Evolutionary conservation across 2,329 filamentous ascomycete species (phyloP).

Genomic region (Zymoseptoria ardabiliae): DNA sequence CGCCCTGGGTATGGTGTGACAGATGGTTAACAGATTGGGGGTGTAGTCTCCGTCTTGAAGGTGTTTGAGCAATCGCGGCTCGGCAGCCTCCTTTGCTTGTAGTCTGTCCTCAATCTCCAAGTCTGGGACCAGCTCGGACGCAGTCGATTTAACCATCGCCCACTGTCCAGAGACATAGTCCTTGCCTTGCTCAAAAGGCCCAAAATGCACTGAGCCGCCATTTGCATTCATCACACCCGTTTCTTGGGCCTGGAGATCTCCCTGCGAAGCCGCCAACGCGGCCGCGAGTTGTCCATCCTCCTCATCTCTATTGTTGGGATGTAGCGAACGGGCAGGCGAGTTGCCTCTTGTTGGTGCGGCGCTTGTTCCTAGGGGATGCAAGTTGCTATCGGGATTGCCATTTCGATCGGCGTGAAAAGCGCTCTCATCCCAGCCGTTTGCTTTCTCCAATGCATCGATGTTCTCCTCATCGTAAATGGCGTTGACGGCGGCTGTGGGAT

Average conservation of each 20-base stretch:
- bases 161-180: conserved; percentile 47
- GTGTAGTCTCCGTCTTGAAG: conserved; percentile 47
- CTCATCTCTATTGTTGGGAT: conserved; percentile 24
- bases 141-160: conserved; percentile 44
- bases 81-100: conserved; percentile 39
- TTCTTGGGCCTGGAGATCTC: conserved; percentile 39
- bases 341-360: conserved; percentile 26
- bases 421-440: conserved; percentile 24
- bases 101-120: conserved; percentile 31
- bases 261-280: conserved; percentile 23
- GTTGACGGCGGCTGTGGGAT: conserved; percentile 22
- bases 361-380: conserved; percentile 25
- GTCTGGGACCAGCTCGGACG: conserved; percentile 49
- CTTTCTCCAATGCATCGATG: conserved; percentile 20
- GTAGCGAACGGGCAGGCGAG: conserved; percentile 19
- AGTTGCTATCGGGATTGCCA: conserved; percentile 18
- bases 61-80: conserved; percentile 53
- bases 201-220: conserved; percentile 39
- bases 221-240: conserved; percentile 43
- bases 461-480: conserved; percentile 29
- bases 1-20: conserved; percentile 53
- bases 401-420: conserved; percentile 24
- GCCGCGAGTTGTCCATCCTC: conserved; percentile 25
- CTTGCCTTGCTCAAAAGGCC: conserved; percentile 47
- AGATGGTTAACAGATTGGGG: conserved; percentile 53